Base-by-base conservation (phyloP, 148 eudicot genomes). In the Camellia lanceoleosa region DNA sequence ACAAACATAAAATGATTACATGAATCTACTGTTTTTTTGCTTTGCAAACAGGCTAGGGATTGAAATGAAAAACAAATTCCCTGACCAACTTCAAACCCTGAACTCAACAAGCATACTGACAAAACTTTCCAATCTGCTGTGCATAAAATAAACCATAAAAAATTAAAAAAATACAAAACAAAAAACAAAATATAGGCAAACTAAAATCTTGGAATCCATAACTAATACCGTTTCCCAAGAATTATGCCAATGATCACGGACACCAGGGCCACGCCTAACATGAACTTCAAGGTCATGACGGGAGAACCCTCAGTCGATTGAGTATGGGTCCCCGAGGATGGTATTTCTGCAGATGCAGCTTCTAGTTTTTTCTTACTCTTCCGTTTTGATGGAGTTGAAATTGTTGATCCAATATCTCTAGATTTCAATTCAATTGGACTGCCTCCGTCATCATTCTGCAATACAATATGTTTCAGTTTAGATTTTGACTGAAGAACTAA, bases 221-320 rank as follows among this genome's bases (percentile, higher is more conserved):
- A 56, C 77, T 85, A 92, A 75, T 95, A 95, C 64, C 89, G 84
- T 88, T 92, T 95, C 2, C 98, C 98, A 55, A 95, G 86, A 79
- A 92, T 86, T 67, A 93, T 84, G 62, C 98, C 98, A 67, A 92
- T 16, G 44, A 95, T 80, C 51, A 95, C 85, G 15, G 98, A 95
- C 15, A 95, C 84, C 68, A 95, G 75, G 54, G 97, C 95, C 72
- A 92, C 89, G 49, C 92, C 98, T 47, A 92, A 77, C 69, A 91
- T 83, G 69, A 91, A 73, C 88, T 95, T 95, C 66, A 89, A 47
- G 72, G 83, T 88, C 82, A 82, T 81, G 73, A 76, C 42, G n/a
- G 88, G 76, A 78, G 98, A 83, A 75, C 75, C 86, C 78, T 87
- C 86, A 41, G 88, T 43, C 15, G 84, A 51, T 64, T 85, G 80